Conservation (phyloP, 2,329 filamentous ascomycete genomes). For the Metarhizium robertsii region DNA sequence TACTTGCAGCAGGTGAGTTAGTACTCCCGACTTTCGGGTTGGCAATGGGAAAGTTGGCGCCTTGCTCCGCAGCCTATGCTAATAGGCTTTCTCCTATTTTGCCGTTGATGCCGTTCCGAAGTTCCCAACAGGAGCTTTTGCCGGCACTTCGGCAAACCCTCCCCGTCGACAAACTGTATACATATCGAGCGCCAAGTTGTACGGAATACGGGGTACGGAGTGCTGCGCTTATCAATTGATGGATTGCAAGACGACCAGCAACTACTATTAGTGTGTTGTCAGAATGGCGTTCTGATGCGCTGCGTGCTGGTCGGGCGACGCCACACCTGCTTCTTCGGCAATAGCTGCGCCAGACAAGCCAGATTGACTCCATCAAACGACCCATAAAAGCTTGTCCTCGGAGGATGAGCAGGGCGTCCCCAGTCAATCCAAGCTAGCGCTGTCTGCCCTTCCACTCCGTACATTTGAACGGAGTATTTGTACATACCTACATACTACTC, state of each 20-base stretch:
- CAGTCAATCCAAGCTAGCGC: not conserved
- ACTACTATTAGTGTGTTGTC: not conserved
- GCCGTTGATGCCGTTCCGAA: too few relatives aligned
- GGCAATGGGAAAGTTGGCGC: too few relatives aligned
- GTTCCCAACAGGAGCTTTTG: not conserved
- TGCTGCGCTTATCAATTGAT: not conserved
- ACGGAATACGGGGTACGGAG: not conserved
- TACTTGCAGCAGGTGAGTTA: too few relatives aligned
- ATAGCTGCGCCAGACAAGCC: not conserved
- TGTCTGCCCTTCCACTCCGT: not conserved
- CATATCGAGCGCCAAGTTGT: too few relatives aligned
- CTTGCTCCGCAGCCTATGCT: too few relatives aligned
- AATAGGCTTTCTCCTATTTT: not conserved
- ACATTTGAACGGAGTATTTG: too few relatives aligned
- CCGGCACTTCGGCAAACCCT: not conserved
- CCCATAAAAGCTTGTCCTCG: conserved; percentile 1
- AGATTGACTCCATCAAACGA: not conserved
- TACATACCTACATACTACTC: too few relatives aligned
- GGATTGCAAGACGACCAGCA: not conserved
- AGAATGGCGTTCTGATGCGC: not conserved
- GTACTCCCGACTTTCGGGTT: too few relatives aligned
- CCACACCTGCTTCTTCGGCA: not conserved
- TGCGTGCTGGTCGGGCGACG: not conserved
- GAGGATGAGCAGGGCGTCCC: not conserved
- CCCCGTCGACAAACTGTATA: too few relatives aligned